These are phyloP conservation scores for Obba rivulosa DNA, from an alignment of 768 basidiomycete genomes.

Conservation along the genomic window DNA sequence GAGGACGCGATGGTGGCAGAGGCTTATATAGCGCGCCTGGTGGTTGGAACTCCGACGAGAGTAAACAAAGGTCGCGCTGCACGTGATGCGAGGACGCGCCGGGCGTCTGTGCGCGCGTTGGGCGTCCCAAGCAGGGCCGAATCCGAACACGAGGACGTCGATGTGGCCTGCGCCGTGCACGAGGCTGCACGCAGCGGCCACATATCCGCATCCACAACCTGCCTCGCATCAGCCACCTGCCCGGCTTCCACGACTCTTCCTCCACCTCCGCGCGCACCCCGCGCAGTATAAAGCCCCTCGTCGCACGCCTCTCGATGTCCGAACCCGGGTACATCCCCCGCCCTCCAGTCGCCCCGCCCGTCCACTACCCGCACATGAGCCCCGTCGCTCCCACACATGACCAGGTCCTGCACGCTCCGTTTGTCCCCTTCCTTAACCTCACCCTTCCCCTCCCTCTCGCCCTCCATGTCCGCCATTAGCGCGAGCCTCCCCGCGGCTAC, in stretches of 20 bases:
- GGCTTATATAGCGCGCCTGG: constrained; percentile 22
- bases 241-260: constrained; percentile 19
- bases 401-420: constrained; percentile 38
- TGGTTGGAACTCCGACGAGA: constrained; percentile 21
- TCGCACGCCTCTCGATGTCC: constrained; percentile 17
- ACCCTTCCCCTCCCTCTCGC: neutral
- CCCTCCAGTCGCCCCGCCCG: constrained; percentile 26
- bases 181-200: constrained; percentile 4
- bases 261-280: constrained; percentile 7
- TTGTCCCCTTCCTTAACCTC: constrained; percentile 15
- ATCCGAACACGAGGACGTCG: too few species aligned
- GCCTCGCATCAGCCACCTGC: constrained; percentile 3
- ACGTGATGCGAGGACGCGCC: constrained; percentile 18
- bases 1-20: constrained; percentile 18
- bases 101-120: constrained; percentile 7
- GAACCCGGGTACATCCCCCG: constrained; percentile 28
- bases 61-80: constrained; percentile 18
- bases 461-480: neutral
- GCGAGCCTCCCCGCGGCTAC: neutral
- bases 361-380: constrained; percentile 26
- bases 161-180: neutral
- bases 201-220: neutral
- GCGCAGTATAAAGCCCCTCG: constrained; percentile 11
- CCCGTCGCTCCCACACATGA: constrained; percentile 62
- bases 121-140: neutral